Evolutionary conservation across 805 yeast species (phyloP), one percentile per base, ranked within the genome.

Genomic region (Pichia occidentalis): DNA sequence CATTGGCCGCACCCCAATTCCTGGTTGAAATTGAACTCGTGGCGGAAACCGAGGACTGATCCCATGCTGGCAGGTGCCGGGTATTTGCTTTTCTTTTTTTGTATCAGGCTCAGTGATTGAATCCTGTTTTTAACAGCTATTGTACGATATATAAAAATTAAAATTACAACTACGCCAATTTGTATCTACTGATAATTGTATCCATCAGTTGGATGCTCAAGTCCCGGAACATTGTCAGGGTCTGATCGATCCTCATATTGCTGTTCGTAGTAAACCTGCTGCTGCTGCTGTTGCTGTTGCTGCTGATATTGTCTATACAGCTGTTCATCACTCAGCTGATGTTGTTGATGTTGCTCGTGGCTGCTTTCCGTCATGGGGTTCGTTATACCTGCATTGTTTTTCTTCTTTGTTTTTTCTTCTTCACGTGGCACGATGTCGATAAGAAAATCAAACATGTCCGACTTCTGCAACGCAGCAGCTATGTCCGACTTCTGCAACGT

Each of bases 341-440:
- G 48, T 28, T 41, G 43, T 28, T 47, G 42, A 20, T 46, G 50
- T 17, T 46, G 48, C 27, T 47, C 54, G 34, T 47, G 39, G n/a
- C n/a, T n/a, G n/a, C n/a, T n/a, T n/a, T n/a, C n/a, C n/a, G n/a
- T n/a, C n/a, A n/a, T n/a, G n/a, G n/a, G n/a, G n/a, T n/a, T n/a
- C n/a, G n/a, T n/a, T n/a, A n/a, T n/a, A n/a, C n/a, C n/a, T n/a
- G n/a, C n/a, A n/a, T n/a, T n/a, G n/a, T n/a, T 47, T 27, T 49
- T 48, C 34, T 47, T 44, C 36, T 70, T 73, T 4, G 74, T 75
- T 58, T 70, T 75, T 52, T 77, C 86, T 54, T 80, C 87, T 50
- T 84, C 95, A 40, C 97, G 68, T 5, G 98, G 97, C 4, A 90
- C 97, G 21, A 92, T 86, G 57, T 92, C 99, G 49, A 92, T 92